Conservation (phyloP, 2,329 filamentous ascomycete genomes). For the Alternaria consortialis region DNA sequence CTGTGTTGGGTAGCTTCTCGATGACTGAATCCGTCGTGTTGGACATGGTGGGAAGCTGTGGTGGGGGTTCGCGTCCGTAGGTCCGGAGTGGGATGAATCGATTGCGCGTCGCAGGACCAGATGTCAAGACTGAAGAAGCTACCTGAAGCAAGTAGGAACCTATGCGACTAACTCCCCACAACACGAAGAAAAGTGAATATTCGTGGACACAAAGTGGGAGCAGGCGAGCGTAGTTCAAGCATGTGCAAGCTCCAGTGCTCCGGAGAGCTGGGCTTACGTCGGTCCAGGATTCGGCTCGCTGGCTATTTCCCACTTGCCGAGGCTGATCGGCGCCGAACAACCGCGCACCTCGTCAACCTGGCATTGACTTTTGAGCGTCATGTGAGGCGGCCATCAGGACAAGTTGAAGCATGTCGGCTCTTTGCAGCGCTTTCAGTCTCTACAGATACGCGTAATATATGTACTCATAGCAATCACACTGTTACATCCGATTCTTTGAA, state of each 20-base stretch:
- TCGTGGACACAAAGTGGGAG: slow-evolving; percentile 16
- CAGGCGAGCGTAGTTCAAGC: slow-evolving; percentile 28
- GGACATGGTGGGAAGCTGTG: slow-evolving; percentile 31
- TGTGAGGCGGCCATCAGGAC: too few relatives aligned
- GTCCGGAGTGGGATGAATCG: not conserved
- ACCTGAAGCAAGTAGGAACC: not conserved
- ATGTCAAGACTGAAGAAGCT: slow-evolving; percentile 7
- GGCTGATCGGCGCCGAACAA: slow-evolving; percentile 28
- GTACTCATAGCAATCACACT: too few relatives aligned
- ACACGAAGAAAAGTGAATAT: slow-evolving; percentile 10
- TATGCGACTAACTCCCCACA: not conserved
- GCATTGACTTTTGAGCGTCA: too few relatives aligned
- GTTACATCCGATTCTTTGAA: too few relatives aligned
- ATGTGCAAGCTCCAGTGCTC: slow-evolving; percentile 42
- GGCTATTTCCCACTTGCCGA: slow-evolving; percentile 25
- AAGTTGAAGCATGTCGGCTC: too few relatives aligned
- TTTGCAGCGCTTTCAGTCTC: too few relatives aligned
- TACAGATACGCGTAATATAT: too few relatives aligned
- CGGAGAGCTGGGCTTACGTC: slow-evolving; percentile 37
- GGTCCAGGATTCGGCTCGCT: slow-evolving; percentile 27
- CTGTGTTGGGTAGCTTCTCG: slow-evolving; percentile 46
- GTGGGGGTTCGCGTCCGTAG: slow-evolving; percentile 9
- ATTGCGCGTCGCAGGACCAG: slow-evolving; percentile 13
- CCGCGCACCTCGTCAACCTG: slow-evolving; percentile 10
- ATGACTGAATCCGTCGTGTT: slow-evolving; percentile 33